A percentile compares a stretch with the other conserved stretches of the same genome.
phyloP scores from a whole-genome alignment of 2,329 filamentous ascomycete genomes.

The Colletotrichum zoysiae region DNA sequence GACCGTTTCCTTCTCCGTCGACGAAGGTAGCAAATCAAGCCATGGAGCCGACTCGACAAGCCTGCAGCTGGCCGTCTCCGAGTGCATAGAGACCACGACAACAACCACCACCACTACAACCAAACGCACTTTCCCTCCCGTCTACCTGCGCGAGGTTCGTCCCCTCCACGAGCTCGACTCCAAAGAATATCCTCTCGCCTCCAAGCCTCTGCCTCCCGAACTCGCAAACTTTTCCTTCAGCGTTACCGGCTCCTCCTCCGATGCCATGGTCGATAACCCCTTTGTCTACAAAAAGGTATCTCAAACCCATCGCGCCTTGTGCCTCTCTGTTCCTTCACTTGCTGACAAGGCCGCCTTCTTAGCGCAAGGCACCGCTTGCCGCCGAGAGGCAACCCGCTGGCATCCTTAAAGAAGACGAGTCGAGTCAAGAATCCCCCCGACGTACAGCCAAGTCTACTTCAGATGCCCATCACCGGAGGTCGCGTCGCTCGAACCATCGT shows the following conservation, averaged over 20 bases:
- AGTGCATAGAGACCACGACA: conserved; percentile 76
- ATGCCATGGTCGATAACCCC: conserved; percentile 19
- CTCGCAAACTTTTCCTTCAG: conserved; percentile 84
- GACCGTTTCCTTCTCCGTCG: conserved; percentile 62
- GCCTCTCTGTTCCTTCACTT: neutral
- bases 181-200: conserved; percentile 90
- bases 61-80: conserved; percentile 70
- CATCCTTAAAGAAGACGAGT: conserved; percentile 46
- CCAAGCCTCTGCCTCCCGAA: conserved; percentile 82
- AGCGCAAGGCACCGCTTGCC: conserved; percentile 36
- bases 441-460: conserved; percentile 45
- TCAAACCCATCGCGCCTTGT: neutral
- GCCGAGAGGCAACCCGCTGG: conserved; percentile 30
- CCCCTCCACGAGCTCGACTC: conserved; percentile 80
- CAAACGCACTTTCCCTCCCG: conserved; percentile 85
- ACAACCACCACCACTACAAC: conserved; percentile 95
- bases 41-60: conserved; percentile 50
- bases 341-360: neutral
- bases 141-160: conserved; percentile 80
- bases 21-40: conserved; percentile 52
- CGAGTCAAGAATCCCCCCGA: conserved; percentile 47
- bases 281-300: conserved; percentile 35
- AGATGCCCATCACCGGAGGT: conserved; percentile 49
- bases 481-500: conserved; percentile 50
- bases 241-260: conserved; percentile 63